Evolutionary conservation across 2,329 filamentous ascomycete species (phyloP).

Genomic region (Penicillium crustosum): DNA sequence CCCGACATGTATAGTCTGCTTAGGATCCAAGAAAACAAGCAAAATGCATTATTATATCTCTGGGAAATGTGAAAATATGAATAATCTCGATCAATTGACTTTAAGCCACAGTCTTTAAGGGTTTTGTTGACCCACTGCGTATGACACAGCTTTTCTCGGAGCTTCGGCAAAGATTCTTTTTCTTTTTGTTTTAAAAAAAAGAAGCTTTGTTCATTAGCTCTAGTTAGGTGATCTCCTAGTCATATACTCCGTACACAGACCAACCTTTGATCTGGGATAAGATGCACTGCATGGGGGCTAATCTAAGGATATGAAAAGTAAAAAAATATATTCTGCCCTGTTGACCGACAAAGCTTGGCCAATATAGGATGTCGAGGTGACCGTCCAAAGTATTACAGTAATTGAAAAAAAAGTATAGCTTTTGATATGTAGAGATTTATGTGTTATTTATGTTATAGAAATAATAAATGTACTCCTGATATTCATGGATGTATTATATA

Average conservation of each 20-base stretch:
- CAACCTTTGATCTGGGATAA: not conserved
- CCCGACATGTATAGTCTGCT: not conserved
- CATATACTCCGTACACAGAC: slow-evolving; percentile 1
- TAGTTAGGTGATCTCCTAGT: not conserved
- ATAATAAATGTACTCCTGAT: not conserved
- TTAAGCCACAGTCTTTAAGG: slow-evolving; percentile 1
- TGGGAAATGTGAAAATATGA: not conserved
- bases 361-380: not conserved
- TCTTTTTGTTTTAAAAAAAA: not conserved
- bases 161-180: slow-evolving; percentile 5
- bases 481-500: not conserved
- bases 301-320: not conserved
- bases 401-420: not conserved
- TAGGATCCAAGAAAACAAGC: not conserved
- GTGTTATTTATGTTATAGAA: too few relatives aligned
- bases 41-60: not conserved
- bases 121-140: slow-evolving; percentile 7
- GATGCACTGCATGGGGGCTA: not conserved
- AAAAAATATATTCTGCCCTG: not conserved
- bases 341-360: not conserved
- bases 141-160: slow-evolving; percentile 1
- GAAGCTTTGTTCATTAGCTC: not conserved
- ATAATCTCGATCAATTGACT: slow-evolving; percentile 4
- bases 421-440: too few relatives aligned
- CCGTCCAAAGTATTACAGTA: not conserved